Evolutionary conservation across 768 basidiomycete genomes (phyloP).

Genomic region (Phylloporus rhodoxanthus): DNA sequence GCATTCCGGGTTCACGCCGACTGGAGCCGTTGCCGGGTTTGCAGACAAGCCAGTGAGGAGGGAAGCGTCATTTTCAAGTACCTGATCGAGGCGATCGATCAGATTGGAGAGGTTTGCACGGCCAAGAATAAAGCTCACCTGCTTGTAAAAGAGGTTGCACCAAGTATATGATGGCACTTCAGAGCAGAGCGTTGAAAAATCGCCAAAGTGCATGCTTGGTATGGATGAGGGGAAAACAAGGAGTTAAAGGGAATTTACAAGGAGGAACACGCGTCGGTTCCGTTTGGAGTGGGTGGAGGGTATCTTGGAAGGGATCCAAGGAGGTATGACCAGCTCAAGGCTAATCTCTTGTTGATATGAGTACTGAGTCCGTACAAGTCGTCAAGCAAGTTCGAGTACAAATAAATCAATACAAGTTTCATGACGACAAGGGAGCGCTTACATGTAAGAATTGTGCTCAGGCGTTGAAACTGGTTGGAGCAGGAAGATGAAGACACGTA

Average conservation of each 20-base stretch:
- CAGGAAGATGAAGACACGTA: too few relatives aligned
- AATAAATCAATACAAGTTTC: slow-evolving; percentile 32
- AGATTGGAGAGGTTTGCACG: not conserved
- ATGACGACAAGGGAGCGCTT: slow-evolving; percentile 19
- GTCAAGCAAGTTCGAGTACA: slow-evolving; percentile 23
- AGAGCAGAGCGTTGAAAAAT: slow-evolving; percentile 63
- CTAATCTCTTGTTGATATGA: slow-evolving; percentile 17
- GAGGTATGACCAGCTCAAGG: slow-evolving; percentile 16
- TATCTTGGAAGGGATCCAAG: slow-evolving; percentile 13
- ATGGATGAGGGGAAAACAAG: not conserved
- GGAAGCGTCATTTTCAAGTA: slow-evolving; percentile 30
- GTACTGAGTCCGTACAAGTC: slow-evolving; percentile 25
- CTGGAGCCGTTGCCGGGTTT: slow-evolving; percentile 52
- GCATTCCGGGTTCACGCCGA: slow-evolving; percentile 79
- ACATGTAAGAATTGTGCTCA: slow-evolving; percentile 1
- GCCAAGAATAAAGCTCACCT: slow-evolving; percentile 42
- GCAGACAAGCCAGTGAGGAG: slow-evolving; percentile 40
- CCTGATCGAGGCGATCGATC: slow-evolving; percentile 34
- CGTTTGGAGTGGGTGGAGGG: slow-evolving; percentile 1
- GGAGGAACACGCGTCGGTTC: slow-evolving; percentile 5
- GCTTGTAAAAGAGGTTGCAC: slow-evolving; percentile 93
- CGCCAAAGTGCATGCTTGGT: slow-evolving; percentile 57
- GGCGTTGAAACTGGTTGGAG: not conserved
- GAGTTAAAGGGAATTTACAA: not conserved
- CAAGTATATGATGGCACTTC: slow-evolving; percentile 76